Conservation (phyloP, 306 rosid species). For the Cucumis melo region DNA sequence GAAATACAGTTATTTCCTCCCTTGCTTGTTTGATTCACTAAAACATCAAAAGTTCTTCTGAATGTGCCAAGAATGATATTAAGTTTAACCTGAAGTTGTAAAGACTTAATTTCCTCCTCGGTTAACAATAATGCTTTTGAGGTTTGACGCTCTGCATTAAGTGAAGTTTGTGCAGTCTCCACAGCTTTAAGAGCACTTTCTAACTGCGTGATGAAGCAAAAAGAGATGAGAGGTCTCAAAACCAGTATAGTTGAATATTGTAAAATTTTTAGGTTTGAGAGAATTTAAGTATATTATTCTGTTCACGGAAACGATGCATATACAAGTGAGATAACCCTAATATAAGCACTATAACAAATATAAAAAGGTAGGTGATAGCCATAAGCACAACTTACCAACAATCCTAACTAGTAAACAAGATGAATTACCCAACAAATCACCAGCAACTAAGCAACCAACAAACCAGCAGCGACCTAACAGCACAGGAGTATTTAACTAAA, state of each 20-base stretch:
- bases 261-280: too few species aligned
- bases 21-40: background rate
- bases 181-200: constrained; percentile 73
- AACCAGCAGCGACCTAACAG: background rate
- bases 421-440: background rate
- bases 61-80: background rate
- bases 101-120: constrained; percentile 80
- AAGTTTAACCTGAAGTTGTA: constrained; percentile 72
- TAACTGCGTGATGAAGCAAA: constrained; percentile 30
- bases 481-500: background rate
- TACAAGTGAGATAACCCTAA: too few species aligned
- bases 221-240: background rate
- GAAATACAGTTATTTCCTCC: background rate
- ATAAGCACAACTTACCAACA: background rate
- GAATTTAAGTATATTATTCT: too few species aligned
- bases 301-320: too few species aligned
- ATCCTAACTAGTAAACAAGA: background rate
- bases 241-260: background rate
- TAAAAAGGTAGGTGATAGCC: background rate
- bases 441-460: background rate
- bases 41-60: background rate
- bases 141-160: constrained; percentile 63
- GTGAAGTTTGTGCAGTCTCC: constrained; percentile 64
- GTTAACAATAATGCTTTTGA: constrained; percentile 60
- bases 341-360: background rate